phyloP scores from a whole-genome alignment of 192 early-diverging fungal species.

The Coemansia sp. region DNA sequence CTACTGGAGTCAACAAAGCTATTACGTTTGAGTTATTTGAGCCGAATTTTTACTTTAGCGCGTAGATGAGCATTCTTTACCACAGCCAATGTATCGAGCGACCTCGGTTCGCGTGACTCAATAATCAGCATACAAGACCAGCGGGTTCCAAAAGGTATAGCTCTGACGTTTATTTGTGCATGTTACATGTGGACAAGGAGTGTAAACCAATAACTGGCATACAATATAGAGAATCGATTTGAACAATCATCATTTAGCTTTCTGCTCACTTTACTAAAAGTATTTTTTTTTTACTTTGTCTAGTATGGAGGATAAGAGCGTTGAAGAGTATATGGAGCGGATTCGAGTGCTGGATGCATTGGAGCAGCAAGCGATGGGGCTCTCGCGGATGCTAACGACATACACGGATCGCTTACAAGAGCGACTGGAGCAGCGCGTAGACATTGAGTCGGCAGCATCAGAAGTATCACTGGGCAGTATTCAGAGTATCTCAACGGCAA shows the following conservation, averaged over 20 bases:
- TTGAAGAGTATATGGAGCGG: slow-evolving; percentile 54
- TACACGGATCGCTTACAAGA: slow-evolving; percentile 52
- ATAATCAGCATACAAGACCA: no score
- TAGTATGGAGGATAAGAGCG: slow-evolving; percentile 33
- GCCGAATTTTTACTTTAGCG: slow-evolving; percentile 10
- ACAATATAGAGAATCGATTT: no score
- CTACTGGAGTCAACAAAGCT: slow-evolving; percentile 19
- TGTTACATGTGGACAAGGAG: no score
- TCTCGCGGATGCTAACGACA: slow-evolving; percentile 52
- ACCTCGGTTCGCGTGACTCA: no score
- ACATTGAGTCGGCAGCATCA: slow-evolving; percentile 32
- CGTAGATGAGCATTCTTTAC: neutral
- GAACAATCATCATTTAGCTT: no score
- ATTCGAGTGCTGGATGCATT: slow-evolving; percentile 47
- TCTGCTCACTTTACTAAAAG: neutral
- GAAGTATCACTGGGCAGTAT: slow-evolving; percentile 34
- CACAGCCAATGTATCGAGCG: no score
- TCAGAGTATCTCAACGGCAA: slow-evolving; percentile 15
- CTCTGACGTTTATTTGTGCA: no score
- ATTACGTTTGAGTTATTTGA: neutral
- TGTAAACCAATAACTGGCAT: no score
- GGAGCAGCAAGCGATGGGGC: slow-evolving; percentile 54
- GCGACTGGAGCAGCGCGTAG: slow-evolving; percentile 38
- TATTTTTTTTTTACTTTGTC: neutral
- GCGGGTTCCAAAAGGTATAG: no score